Evolutionary conservation across 345 rosid species (phyloP).

Genomic region (Eutrema yunnanense): DNA sequence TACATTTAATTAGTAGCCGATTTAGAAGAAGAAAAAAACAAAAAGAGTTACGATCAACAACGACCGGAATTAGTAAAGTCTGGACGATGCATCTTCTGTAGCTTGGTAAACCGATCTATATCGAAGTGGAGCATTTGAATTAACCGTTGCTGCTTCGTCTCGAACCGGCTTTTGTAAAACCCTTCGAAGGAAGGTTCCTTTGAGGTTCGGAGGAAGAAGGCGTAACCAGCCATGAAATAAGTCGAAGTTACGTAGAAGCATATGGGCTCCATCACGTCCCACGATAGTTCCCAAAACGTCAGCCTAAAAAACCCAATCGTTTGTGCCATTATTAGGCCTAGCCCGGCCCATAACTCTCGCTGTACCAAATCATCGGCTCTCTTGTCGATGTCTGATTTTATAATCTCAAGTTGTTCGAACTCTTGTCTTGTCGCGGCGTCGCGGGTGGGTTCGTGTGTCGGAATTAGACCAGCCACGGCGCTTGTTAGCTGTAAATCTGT

Average conservation of each 20-base stretch:
- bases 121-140: constrained; percentile 47
- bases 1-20: constrained; percentile 20
- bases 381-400: constrained; percentile 50
- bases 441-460: constrained; percentile 28
- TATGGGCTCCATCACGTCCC: constrained; percentile 99
- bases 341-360: constrained; percentile 76
- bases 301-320: constrained; percentile 81
- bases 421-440: constrained; percentile 54
- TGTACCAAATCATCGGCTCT: constrained; percentile 53
- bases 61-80: background rate
- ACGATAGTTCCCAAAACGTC: constrained; percentile 95
- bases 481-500: constrained; percentile 76
- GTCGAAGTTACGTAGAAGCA: constrained; percentile 82
- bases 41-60: constrained; percentile 4
- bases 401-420: constrained; percentile 48
- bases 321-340: constrained; percentile 58
- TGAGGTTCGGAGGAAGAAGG: constrained; percentile 80
- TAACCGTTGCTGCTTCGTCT: constrained; percentile 53
- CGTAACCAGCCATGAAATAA: constrained; percentile 68
- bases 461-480: constrained; percentile 64
- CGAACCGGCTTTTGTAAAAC: constrained; percentile 65
- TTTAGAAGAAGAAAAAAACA: background rate
- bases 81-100: constrained; percentile 36
- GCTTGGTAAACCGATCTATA: constrained; percentile 43
- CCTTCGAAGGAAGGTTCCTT: constrained; percentile 92